Percentiles rank a stretch among this genome's conserved stretches.
Evolutionary conservation across 495 filamentous ascomycete genomes (phyloP).

Genomic region (Tuber brumale): DNA sequence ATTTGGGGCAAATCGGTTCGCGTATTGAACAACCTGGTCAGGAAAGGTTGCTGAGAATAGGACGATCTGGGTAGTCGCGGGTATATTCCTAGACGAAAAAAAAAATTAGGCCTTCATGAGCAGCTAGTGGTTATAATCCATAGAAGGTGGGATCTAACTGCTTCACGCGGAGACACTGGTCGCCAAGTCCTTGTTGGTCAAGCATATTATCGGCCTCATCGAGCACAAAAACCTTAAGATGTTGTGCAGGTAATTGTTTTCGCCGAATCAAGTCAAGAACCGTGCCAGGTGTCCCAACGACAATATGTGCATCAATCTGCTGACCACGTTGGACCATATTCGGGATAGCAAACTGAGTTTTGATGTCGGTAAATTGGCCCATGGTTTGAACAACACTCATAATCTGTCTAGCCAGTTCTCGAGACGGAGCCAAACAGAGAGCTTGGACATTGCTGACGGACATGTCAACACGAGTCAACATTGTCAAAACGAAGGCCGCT

Average conservation of each 20-base stretch:
- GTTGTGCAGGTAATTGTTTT: slow-evolving; percentile 56
- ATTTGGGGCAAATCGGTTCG: slow-evolving; percentile 67
- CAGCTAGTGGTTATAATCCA: not conserved
- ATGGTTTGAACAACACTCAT: slow-evolving; percentile 71
- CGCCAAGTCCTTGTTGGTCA: slow-evolving; percentile 86
- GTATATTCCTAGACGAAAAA: slow-evolving; percentile 8
- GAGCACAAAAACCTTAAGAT: slow-evolving; percentile 71
- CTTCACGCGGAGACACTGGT: slow-evolving; percentile 88
- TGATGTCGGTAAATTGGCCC: slow-evolving; percentile 70
- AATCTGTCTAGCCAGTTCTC: slow-evolving; percentile 93
- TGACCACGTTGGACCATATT: slow-evolving; percentile 57
- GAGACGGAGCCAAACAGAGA: slow-evolving; percentile 81
- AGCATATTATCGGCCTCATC: slow-evolving; percentile 97
- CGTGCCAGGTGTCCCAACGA: slow-evolving; percentile 92
- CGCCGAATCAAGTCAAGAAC: slow-evolving; percentile 76
- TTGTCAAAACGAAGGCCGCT: slow-evolving; percentile 87
- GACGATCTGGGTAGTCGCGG: slow-evolving; percentile 62
- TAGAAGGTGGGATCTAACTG: slow-evolving; percentile 49
- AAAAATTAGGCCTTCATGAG: not conserved
- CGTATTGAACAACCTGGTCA: slow-evolving; percentile 70
- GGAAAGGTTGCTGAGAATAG: slow-evolving; percentile 98
- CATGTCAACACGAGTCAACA: slow-evolving; percentile 76
- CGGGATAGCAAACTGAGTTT: slow-evolving; percentile 73
- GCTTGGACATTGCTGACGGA: slow-evolving; percentile 67
- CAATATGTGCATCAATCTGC: slow-evolving; percentile 61